These are phyloP conservation scores for Apiospora aurea DNA, from an alignment of 2,329 filamentous ascomycete species.

Conservation along the genomic window DNA sequence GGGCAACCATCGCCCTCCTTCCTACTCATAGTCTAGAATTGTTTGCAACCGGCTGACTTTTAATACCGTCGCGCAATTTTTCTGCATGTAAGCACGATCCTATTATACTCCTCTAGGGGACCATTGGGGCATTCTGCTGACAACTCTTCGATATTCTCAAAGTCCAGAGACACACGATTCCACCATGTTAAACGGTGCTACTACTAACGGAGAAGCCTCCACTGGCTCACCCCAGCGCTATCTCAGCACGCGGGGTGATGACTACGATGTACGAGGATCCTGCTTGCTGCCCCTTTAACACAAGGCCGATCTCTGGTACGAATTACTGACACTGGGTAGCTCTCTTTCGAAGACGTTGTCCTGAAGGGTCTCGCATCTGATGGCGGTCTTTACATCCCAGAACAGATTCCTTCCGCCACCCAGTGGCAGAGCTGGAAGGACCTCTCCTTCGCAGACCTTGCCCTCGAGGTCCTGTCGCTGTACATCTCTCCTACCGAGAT, in stretches of 20 bases:
- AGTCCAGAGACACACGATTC: constrained; percentile 10
- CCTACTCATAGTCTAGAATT: constrained; percentile 6
- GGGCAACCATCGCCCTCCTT: constrained; percentile 17
- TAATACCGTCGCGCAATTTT: background rate
- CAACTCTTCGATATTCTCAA: background rate
- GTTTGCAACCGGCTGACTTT: background rate
- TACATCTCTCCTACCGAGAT: constrained; percentile 89
- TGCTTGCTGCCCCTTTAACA: constrained; percentile 29
- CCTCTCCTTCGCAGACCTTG: constrained; percentile 81
- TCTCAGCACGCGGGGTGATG: constrained; percentile 58
- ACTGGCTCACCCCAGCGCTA: constrained; percentile 53
- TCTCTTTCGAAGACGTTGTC: constrained; percentile 91
- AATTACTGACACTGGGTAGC: constrained; percentile 52
- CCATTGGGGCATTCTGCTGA: background rate
- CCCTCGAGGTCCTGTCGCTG: constrained; percentile 83
- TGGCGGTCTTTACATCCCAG: constrained; percentile 88
- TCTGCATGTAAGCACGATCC: background rate
- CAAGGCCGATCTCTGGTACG: constrained; percentile 20
- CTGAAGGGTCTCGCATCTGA: constrained; percentile 88
- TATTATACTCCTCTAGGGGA: background rate
- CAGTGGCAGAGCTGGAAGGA: constrained; percentile 78
- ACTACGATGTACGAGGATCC: constrained; percentile 51
- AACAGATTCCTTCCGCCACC: constrained; percentile 70
- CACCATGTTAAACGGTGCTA: constrained; percentile 49
- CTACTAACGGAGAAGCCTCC: constrained; percentile 43